These are phyloP conservation scores for Russula griseocarnosa DNA, from an alignment of 768 basidiomycete species.

Conservation along the genomic window DNA sequence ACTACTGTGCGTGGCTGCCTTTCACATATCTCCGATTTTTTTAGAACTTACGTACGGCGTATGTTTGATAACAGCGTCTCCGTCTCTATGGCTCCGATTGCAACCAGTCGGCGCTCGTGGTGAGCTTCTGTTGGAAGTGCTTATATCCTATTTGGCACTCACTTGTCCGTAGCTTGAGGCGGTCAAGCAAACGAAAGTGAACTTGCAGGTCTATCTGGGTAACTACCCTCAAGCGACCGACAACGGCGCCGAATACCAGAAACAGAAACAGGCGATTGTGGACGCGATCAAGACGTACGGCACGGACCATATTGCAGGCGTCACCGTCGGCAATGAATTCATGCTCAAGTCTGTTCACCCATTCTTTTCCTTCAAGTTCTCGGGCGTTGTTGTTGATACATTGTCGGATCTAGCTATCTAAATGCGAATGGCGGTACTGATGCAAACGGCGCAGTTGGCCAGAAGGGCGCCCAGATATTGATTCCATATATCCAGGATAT, in stretches of 20 bases:
- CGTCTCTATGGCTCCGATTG: conserved; percentile 88
- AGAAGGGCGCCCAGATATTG: conserved; percentile 58
- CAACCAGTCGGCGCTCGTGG: conserved; percentile 73
- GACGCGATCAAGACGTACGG: conserved; percentile 75
- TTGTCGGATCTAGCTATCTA: conserved; percentile 47
- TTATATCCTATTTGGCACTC: neutral
- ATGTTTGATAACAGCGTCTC: conserved; percentile 43
- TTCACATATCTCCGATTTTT: neutral
- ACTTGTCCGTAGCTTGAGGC: conserved; percentile 61
- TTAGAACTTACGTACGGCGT: neutral
- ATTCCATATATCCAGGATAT: conserved; percentile 67
- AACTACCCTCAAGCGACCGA: conserved; percentile 65
- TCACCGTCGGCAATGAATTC: conserved; percentile 92
- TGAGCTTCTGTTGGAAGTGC: conserved; percentile 35
- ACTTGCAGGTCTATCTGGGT: conserved; percentile 75
- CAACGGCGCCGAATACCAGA: conserved; percentile 60
- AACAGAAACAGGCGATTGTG: conserved; percentile 67
- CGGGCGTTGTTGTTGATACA: neutral
- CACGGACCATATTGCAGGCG: conserved; percentile 63
- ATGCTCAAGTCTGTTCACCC: conserved; percentile 60
- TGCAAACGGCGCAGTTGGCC: conserved; percentile 57
- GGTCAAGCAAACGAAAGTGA: conserved; percentile 82
- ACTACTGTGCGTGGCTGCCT: conserved; percentile 45
- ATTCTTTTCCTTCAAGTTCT: neutral
- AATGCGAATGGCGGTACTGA: conserved; percentile 45